These are phyloP conservation scores for Kwoniella europaea DNA, from an alignment of 768 basidiomycete genomes.

Conservation along the genomic window DNA sequence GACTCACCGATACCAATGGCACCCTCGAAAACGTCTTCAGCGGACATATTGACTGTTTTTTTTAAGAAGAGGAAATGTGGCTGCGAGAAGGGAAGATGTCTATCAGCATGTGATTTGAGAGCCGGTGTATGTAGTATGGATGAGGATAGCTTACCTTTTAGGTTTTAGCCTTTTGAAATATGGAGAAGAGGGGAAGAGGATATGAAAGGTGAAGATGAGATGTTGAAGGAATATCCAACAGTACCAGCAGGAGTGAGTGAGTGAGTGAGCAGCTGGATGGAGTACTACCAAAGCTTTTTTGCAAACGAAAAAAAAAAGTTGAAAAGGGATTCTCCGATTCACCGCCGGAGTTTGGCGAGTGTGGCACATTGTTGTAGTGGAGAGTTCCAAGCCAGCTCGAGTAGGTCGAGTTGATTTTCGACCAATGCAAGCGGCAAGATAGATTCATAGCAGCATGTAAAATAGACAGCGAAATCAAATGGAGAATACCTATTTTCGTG, in stretches of 20 bases:
- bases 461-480: not conserved
- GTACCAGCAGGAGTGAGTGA: not conserved
- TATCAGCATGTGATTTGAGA: not conserved
- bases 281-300: not conserved
- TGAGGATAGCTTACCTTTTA: conserved; percentile 23
- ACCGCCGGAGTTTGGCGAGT: not conserved
- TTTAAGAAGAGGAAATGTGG: conserved; percentile 42
- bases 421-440: too few relatives aligned
- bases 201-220: conserved; percentile 3
- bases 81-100: conserved; percentile 8
- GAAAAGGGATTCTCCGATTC: not conserved
- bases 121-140: not conserved
- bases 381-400: too few relatives aligned
- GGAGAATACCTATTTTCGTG: not conserved
- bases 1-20: conserved; percentile 86
- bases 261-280: not conserved
- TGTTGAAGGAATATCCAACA: not conserved
- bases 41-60: conserved; percentile 65
- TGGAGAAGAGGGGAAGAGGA: conserved; percentile 16
- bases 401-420: too few relatives aligned
- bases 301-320: not conserved
- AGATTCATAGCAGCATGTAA: not conserved
- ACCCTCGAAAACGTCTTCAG: conserved; percentile 89
- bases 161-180: conserved; percentile 29
- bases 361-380: not conserved